phyloP scores from a whole-genome alignment of 2,329 filamentous ascomycete genomes.

The Beauveria varroae region DNA sequence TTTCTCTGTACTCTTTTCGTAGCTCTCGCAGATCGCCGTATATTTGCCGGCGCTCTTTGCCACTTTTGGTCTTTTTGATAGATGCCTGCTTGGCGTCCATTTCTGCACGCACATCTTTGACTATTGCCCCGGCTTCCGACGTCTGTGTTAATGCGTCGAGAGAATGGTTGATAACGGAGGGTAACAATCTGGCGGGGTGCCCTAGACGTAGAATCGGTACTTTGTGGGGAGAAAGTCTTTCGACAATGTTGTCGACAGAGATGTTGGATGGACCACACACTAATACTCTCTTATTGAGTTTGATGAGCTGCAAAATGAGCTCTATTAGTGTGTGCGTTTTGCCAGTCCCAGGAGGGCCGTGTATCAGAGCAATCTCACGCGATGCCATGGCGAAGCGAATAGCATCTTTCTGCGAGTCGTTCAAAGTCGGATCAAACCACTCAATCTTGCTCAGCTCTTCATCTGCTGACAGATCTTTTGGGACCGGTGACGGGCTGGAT shows the following conservation, averaged over 20 bases:
- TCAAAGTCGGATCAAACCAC: slow-evolving; percentile 56
- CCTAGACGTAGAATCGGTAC: slow-evolving; percentile 84
- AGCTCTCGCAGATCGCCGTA: slow-evolving; percentile 81
- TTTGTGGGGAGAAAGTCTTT: slow-evolving; percentile 77
- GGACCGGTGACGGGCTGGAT: slow-evolving; percentile 41
- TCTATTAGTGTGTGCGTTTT: slow-evolving; percentile 97
- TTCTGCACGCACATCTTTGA: slow-evolving; percentile 82
- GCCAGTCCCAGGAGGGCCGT: slow-evolving; percentile 92
- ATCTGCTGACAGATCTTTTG: slow-evolving; percentile 32
- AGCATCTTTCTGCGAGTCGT: slow-evolving; percentile 60
- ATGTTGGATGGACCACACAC: slow-evolving; percentile 98
- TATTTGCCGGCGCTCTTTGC: slow-evolving; percentile 69
- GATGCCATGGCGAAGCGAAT: slow-evolving; percentile 78
- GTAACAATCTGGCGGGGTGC: slow-evolving; percentile 83
- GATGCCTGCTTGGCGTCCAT: slow-evolving; percentile 89
- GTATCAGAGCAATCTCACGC: slow-evolving; percentile 78
- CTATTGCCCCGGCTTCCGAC: slow-evolving; percentile 81
- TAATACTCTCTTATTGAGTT: slow-evolving; percentile 64
- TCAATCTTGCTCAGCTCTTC: slow-evolving; percentile 40
- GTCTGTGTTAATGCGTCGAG: slow-evolving; percentile 86
- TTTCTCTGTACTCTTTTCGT: slow-evolving; percentile 78
- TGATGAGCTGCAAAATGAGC: slow-evolving; percentile 82
- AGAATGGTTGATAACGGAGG: slow-evolving; percentile 81
- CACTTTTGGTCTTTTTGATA: slow-evolving; percentile 78
- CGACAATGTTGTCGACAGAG: slow-evolving; percentile 96